phyloP scores from a whole-genome alignment of 2,329 filamentous ascomycete species.

The Knufia petricola region DNA sequence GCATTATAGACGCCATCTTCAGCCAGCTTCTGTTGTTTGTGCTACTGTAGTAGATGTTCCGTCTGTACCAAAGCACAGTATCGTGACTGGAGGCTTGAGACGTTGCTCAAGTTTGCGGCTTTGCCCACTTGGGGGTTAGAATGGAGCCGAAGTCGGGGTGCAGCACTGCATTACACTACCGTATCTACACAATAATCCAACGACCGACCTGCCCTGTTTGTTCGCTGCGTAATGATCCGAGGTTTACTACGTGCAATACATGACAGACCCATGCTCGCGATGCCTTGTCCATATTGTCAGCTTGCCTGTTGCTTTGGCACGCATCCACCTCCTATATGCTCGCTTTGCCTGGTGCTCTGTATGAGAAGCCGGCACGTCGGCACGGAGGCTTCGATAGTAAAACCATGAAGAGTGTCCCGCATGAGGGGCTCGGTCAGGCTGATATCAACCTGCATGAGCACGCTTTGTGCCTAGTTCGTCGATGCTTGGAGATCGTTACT shows the following conservation, averaged over 20 bases:
- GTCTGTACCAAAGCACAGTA: not conserved
- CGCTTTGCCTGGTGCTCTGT: no score
- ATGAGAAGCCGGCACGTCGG: no score
- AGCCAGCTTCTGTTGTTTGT: no score
- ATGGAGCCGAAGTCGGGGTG: not conserved
- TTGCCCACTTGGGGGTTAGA: not conserved
- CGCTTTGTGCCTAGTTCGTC: not conserved
- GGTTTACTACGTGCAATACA: not conserved
- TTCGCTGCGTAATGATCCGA: not conserved
- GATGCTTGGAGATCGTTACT: not conserved
- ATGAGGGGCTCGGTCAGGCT: not conserved
- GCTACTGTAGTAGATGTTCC: not conserved
- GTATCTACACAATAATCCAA: no score
- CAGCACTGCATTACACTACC: not conserved
- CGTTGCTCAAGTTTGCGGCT: no score
- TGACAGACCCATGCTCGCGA: not conserved
- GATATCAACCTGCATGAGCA: not conserved
- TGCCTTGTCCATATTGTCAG: not conserved
- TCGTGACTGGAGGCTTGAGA: not conserved
- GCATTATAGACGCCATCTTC: conserved; percentile 33
- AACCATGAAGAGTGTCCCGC: not conserved
- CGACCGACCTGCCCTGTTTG: not conserved
- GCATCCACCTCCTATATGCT: not conserved
- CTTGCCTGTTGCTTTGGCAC: not conserved
- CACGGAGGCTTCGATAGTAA: no score